These are phyloP conservation scores for Bryoerythrophyllum caledonicum DNA, from an alignment of 225 moss, liverwort and hornwort genomes.

Conservation along the genomic window DNA sequence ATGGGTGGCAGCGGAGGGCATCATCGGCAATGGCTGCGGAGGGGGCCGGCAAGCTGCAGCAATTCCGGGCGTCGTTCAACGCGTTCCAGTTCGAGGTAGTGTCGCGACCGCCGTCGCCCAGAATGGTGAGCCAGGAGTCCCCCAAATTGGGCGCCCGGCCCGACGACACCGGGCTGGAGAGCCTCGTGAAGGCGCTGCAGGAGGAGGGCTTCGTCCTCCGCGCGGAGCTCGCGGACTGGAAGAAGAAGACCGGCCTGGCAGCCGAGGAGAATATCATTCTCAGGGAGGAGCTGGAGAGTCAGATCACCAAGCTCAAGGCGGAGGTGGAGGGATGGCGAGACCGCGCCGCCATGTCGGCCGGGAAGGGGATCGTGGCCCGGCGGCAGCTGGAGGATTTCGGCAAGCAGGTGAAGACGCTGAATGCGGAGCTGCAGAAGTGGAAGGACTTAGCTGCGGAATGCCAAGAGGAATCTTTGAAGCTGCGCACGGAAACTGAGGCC, in stretches of 20 bases:
- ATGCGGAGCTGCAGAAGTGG: slow-evolving; percentile 33
- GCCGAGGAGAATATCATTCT: slow-evolving; percentile 40
- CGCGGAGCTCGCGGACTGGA: slow-evolving; percentile 48
- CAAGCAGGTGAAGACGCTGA: slow-evolving; percentile 44
- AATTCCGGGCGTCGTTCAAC: slow-evolving; percentile 36
- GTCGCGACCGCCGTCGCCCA: slow-evolving; percentile 16
- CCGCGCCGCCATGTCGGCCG: slow-evolving; percentile 51
- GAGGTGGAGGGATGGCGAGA: slow-evolving; percentile 53
- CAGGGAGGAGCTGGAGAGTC: slow-evolving; percentile 28
- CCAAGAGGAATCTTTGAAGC: slow-evolving; percentile 24
- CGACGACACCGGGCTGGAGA: slow-evolving; percentile 33
- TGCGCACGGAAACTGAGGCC: slow-evolving; percentile 31
- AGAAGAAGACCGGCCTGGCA: slow-evolving; percentile 40
- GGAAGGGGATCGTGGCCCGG: slow-evolving; percentile 45
- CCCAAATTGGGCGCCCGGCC: slow-evolving; percentile 12
- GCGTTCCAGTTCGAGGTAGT: slow-evolving; percentile 29
- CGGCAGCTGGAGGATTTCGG: slow-evolving; percentile 45
- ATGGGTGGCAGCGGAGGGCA: slow-evolving; percentile 25
- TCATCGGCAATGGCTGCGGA: slow-evolving; percentile 24
- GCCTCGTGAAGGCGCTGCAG: slow-evolving; percentile 49
- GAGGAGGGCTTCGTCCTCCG: slow-evolving; percentile 40
- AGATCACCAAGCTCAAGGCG: slow-evolving; percentile 30
- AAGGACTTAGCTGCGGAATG: slow-evolving; percentile 28
- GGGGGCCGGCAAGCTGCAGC: slow-evolving; percentile 28
- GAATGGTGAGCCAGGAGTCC: slow-evolving; percentile 28